phyloP scores from a whole-genome alignment of 176 grass and related monocot genomes.

The bread wheat (Triticum aestivum) region DNA sequence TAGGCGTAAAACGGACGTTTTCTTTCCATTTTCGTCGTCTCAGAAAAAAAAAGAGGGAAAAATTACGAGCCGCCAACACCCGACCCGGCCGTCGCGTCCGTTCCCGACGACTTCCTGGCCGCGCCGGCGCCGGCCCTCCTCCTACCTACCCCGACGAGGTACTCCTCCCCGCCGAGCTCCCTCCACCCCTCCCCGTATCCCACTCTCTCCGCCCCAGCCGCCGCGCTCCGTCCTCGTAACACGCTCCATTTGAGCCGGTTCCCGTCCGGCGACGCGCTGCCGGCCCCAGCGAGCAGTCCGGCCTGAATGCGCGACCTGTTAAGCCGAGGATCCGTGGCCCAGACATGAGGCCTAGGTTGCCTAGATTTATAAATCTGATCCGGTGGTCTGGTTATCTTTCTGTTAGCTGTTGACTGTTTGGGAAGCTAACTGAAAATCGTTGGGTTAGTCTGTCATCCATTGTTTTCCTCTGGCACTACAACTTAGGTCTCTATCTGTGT shows the following conservation, averaged over 20 bases:
- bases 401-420: neutral
- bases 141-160: constrained; percentile 1
- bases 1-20: neutral
- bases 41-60: neutral
- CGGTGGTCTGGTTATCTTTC: neutral
- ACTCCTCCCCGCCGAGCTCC: neutral
- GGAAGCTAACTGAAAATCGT: constrained; percentile 15
- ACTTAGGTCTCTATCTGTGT: neutral
- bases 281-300: constrained; percentile 3
- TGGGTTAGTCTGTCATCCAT: neutral
- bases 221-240: neutral
- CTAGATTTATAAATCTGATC: neutral
- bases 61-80: neutral
- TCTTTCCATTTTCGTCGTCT: neutral
- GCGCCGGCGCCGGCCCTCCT: constrained; percentile 12
- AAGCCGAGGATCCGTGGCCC: neutral
- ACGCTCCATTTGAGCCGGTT: neutral
- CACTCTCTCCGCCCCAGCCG: neutral
- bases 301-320: neutral
- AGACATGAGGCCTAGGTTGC: neutral
- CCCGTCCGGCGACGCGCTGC: neutral
- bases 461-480: neutral
- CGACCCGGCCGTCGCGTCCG: constrained; percentile 1
- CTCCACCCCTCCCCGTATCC: neutral
- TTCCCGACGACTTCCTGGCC: constrained; percentile 16